Evolutionary conservation across 345 rosid genomes (phyloP), one percentile per base, ranked within the genome.

Genomic region (Euphorbia tirucalli): DNA sequence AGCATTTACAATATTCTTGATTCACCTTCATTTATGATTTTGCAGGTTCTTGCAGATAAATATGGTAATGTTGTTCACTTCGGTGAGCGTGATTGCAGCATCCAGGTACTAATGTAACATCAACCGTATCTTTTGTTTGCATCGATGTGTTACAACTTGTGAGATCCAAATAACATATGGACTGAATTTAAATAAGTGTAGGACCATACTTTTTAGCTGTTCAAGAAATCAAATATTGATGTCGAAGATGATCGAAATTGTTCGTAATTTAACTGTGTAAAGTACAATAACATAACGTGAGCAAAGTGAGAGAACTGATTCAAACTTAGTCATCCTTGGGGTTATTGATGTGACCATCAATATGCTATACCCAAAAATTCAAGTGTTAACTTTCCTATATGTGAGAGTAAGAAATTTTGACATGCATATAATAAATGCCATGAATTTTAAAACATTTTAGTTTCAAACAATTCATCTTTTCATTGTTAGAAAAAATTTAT

Each of bases 41-140:
- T 76, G 52, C 85, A 95, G 99, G 94, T 95, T 78, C 96, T 95
- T 74, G 97, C 99, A 21, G 99, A 95, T 86, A 92, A 92, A 79
- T 82, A 80, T 76, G 97, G 99, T 65, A 92, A 95, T 76, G 99
- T 92, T 77, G 97, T 95, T 78, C 99, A 95, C 81, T 95, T 90
- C 73, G 97, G 99, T 72, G 99, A 95, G 87, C 93, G 99, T 72
- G 99, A 95, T 86, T 95, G 99, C 87, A 95, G 97, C 78, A 95
- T 95, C 77, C 99, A 95, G 97, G 99, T 95, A 88, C 60, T 11
- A 56, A 56, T 24, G 60, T 24, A 56, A 44, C 46, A 22, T 32
- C 35, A 32, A 65, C 41, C 3, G 9, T 55, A 39, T 13, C 37
- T 15, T 32, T 64, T 71, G 16, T 65, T 30, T 19, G 55, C 39